Evolutionary conservation across 192 early-diverging fungal species (phyloP).

Genomic region (Coemansia sp.): DNA sequence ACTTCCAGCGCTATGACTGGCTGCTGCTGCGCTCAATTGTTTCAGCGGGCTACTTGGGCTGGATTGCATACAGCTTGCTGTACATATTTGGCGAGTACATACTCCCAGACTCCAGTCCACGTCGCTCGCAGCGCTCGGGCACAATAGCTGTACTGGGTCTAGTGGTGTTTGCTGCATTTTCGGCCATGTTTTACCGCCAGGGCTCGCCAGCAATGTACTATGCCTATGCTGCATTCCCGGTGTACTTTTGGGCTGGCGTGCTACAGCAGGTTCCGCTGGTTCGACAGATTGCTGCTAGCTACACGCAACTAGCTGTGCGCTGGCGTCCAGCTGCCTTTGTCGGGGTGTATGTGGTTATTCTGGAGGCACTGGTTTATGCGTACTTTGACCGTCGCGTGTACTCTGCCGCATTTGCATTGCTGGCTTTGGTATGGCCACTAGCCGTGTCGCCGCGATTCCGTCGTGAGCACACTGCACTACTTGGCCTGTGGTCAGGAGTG

Average conservation of each 20-base stretch:
- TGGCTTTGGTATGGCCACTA: constrained; percentile 65
- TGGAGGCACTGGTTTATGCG: constrained; percentile 83
- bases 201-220: constrained; percentile 84
- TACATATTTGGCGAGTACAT: constrained; percentile 74
- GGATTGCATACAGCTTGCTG: constrained; percentile 81
- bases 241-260: constrained; percentile 78
- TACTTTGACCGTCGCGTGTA: constrained; percentile 74
- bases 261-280: constrained; percentile 39
- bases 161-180: constrained; percentile 48
- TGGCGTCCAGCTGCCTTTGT: constrained; percentile 47
- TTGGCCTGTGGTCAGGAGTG: constrained; percentile 62
- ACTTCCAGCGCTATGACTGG: constrained; percentile 98
- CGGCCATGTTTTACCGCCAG: constrained; percentile 67
- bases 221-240: constrained; percentile 79
- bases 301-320: constrained; percentile 15
- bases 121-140: constrained; percentile 16
- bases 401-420: constrained; percentile 57
- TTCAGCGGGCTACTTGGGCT: constrained; percentile 82
- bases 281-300: constrained; percentile 28
- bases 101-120: constrained; percentile 7
- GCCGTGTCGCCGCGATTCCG: constrained; percentile 55
- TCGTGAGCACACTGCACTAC: constrained; percentile 51
- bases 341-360: constrained; percentile 58
- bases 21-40: constrained; percentile 82
- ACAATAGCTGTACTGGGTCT: constrained; percentile 42